Evolutionary conservation across 2,329 filamentous ascomycete genomes (phyloP).

Genomic region (Sporothrix phasma): DNA sequence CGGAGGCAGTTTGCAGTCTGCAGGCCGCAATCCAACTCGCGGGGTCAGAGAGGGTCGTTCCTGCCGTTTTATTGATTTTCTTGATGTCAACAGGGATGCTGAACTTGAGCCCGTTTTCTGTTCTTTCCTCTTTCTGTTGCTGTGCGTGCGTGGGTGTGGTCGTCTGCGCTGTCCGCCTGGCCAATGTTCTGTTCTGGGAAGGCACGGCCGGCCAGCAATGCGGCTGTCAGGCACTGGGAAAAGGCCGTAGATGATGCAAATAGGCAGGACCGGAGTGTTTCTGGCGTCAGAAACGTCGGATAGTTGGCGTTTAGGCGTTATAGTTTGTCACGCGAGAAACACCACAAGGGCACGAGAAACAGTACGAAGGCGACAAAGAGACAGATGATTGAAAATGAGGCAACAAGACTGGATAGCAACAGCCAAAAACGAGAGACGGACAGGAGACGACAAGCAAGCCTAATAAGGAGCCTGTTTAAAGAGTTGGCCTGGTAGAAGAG

Average conservation of each 20-base stretch:
- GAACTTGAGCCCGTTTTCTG: not conserved
- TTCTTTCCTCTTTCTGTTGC: not conserved
- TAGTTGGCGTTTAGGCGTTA: too few relatives aligned
- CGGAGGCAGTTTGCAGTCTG: not conserved
- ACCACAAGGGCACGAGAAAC: not conserved
- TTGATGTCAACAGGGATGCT: not conserved
- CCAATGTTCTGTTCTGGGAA: not conserved
- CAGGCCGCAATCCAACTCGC: not conserved
- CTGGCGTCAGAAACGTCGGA: not conserved
- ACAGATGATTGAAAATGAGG: not conserved
- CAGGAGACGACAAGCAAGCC: not conserved
- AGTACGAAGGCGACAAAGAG: not conserved
- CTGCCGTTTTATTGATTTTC: conserved; percentile 11
- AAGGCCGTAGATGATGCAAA: not conserved
- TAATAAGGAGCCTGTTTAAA: not conserved
- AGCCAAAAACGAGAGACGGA: too few relatives aligned
- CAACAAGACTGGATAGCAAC: not conserved
- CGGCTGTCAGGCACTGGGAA: not conserved
- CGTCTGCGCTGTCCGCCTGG: conserved; percentile 12
- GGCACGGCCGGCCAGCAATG: conserved; percentile 1
- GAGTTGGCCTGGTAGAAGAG: not conserved
- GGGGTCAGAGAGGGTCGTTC: not conserved
- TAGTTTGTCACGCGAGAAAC: not conserved
- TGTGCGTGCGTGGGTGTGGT: not conserved
- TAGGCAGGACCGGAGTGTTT: not conserved